These are phyloP conservation scores for Neurospora sp. DNA, from an alignment of 495 filamentous ascomycete genomes.

Conservation along the genomic window DNA sequence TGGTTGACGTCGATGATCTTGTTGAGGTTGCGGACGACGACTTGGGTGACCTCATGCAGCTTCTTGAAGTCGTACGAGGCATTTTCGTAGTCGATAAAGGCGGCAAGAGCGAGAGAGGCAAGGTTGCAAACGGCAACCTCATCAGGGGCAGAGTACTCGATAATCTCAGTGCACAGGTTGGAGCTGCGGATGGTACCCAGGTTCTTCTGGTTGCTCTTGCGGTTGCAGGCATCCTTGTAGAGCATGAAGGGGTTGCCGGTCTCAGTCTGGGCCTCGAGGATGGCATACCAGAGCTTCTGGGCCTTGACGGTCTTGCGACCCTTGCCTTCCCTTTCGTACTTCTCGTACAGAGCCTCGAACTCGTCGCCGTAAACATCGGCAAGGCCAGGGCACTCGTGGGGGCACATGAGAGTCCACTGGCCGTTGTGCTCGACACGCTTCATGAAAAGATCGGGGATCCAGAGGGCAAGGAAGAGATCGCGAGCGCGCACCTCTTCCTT, in stretches of 20 bases:
- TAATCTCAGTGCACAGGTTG: constrained; percentile 96
- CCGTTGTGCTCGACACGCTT: constrained; percentile 93
- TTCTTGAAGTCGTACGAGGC: constrained; percentile 88
- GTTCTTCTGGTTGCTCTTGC: constrained; percentile 99
- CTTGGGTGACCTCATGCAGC: constrained; percentile 83
- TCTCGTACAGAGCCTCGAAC: constrained; percentile 89
- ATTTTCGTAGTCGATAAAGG: constrained; percentile 71
- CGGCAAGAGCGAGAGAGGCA: constrained; percentile 83
- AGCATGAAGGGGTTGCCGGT: constrained; percentile 99
- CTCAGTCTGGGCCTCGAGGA: constrained; percentile 95
- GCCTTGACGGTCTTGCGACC: constrained; percentile 88
- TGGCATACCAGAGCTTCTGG: constrained; percentile 98
- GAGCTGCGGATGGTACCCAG: constrained; percentile 95
- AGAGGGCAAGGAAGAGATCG: constrained; percentile 94
- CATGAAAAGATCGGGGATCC: constrained; percentile 99
- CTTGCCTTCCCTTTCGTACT: constrained; percentile 82
- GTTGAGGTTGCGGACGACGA: constrained; percentile 88
- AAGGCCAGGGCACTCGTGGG: constrained; percentile 86
- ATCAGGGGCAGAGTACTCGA: constrained; percentile 93
- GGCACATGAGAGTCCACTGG: constrained; percentile 96
- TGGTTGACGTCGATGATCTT: constrained; percentile 96
- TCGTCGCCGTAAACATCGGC: constrained; percentile 96
- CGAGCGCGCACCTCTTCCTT: constrained; percentile 96
- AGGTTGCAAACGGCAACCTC: constrained; percentile 98
- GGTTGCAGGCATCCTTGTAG: constrained; percentile 97